Evolutionary conservation across 2,329 filamentous ascomycete genomes (phyloP), one percentile per base, ranked within the genome.

Genomic region (Aureobasidium sp.): DNA sequence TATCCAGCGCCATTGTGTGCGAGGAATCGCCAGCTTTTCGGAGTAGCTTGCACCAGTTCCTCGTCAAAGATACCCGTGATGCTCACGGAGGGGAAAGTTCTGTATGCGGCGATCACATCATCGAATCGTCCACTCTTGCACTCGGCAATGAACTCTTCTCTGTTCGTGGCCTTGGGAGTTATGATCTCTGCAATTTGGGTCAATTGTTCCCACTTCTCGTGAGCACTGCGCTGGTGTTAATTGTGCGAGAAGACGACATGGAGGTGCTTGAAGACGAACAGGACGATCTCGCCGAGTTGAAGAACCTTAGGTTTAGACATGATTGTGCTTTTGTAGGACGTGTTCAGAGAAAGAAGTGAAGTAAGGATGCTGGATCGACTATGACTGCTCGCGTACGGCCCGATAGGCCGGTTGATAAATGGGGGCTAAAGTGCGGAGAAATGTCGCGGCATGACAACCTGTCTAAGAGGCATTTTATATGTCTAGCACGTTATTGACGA

Each of bases 21-120:
- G 47, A 78, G 67, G 62, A 76, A 78, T 55, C 68, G 70, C 59
- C 78, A 65, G 59, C 63, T 72, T 50, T 70, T 65, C 25, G 75
- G 75, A 9, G 77, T 65, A 3, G 73, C 79, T 47, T 79, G 73
- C 39, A 92, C 74, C n/a, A 94, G 74, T 72, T 90, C 88, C 48
- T 79, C 79, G 71, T 95, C 88, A 64, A 94, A 76, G 25, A 77
- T 74, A 2, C 91, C 91, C 0, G 89, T 93, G 62, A 86, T 78
- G 13, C 69, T 70, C 45, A 82, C 77, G 36, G 85, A 89, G 48
- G 73, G 74, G 67, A 91, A 90, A 14, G 88, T 93, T 59, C 90
- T 84, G 74, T 88, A 94, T 32, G 82, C 80, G 41, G 82, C 86
- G 25, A 81, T 69, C 36, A 86, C 82, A 64, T 83, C 85, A 65